Evolutionary conservation across 2,329 filamentous ascomycete genomes (phyloP).

Genomic region (Colletotrichum truncatum): DNA sequence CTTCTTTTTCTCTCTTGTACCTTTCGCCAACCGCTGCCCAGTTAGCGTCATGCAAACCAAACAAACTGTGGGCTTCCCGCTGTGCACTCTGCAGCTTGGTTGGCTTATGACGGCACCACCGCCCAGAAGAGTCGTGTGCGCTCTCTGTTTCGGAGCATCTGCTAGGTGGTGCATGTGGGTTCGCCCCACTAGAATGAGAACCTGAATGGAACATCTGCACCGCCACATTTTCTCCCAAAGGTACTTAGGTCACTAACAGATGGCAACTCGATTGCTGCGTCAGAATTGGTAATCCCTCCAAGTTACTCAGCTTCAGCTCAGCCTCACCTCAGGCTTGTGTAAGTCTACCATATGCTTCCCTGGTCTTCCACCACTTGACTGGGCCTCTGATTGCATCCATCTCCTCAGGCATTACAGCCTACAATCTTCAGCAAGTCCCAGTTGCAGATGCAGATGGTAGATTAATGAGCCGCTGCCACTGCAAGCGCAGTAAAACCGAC

Average conservation of each 20-base stretch:
- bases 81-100: background rate
- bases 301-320: conserved; percentile 20
- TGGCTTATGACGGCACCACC: background rate
- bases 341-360: conserved; percentile 8
- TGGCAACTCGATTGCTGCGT: conserved; percentile 5
- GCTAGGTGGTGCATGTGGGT: background rate
- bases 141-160: too few relatives aligned
- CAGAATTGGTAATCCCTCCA: conserved; percentile 1
- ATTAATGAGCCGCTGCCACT: too few relatives aligned
- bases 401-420: background rate
- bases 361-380: conserved; percentile 14
- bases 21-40: background rate
- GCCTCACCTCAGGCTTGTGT: background rate
- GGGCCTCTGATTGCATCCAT: too few relatives aligned
- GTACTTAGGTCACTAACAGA: background rate
- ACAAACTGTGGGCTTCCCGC: conserved; percentile 13
- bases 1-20: too few relatives aligned
- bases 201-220: conserved; percentile 3
- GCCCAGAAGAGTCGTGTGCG: background rate
- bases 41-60: conserved; percentile 5
- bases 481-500: too few relatives aligned
- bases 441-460: too few relatives aligned
- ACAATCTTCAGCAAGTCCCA: background rate
- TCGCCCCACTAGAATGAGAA: background rate
- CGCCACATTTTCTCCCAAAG: background rate